These are phyloP conservation scores for Phytophthora nicotianae DNA, from an alignment of 352 stramenopile genomes.

Conservation along the genomic window DNA sequence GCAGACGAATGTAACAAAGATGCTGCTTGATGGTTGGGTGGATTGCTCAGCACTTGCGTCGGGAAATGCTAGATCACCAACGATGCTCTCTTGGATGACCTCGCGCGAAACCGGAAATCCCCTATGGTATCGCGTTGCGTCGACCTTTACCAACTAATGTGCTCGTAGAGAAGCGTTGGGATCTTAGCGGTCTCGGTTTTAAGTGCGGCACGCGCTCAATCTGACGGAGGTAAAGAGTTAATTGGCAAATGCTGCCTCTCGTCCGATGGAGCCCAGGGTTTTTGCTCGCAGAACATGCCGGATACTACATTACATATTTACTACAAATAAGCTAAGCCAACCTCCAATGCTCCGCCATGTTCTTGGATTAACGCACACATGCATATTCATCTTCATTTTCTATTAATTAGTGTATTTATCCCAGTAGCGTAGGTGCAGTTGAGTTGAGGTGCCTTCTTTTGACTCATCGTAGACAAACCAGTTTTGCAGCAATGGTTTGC, in stretches of 20 bases:
- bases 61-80: background rate
- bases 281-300: no score
- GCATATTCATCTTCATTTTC: conserved; percentile 4
- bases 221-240: no score
- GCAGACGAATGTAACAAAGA: conserved; percentile 29
- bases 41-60: conserved; percentile 25
- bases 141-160: background rate
- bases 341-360: conserved; percentile 14
- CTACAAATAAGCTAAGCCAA: conserved; percentile 15
- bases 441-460: conserved; percentile 6
- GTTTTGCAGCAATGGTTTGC: background rate
- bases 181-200: no score
- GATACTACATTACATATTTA: no score
- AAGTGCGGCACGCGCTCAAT: no score
- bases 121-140: no score
- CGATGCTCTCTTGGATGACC: conserved; percentile 14
- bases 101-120: no score
- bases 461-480: conserved; percentile 15
- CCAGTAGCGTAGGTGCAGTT: background rate
- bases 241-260: no score
- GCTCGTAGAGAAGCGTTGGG: conserved; percentile 5
- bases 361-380: background rate
- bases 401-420: no score
- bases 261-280: no score
- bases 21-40: conserved; percentile 5